Percentiles rank a stretch among this genome's conserved stretches.
phyloP scores from a whole-genome alignment of 164 flowering plant genomes.

The Euptelea pleiosperma region DNA sequence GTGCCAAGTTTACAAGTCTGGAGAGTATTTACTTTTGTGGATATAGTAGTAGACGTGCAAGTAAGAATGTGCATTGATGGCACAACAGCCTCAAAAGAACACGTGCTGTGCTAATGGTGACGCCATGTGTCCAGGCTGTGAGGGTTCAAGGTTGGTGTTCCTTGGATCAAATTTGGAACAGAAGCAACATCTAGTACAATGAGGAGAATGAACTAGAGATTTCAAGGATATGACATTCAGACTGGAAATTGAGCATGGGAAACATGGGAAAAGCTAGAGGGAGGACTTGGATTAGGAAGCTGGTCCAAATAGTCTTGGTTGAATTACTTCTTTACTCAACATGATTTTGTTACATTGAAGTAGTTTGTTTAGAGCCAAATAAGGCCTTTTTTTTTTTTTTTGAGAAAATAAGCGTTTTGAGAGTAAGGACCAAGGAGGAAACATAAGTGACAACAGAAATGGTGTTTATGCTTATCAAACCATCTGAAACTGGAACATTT shows the following conservation, averaged over 20 bases:
- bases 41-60: not conserved
- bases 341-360: too few species aligned
- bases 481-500: too few species aligned
- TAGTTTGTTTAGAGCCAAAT: too few species aligned
- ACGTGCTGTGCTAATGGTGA: not conserved
- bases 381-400: too few species aligned
- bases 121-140: not conserved
- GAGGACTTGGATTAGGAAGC: too few species aligned
- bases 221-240: not conserved
- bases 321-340: too few species aligned
- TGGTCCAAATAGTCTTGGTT: too few species aligned
- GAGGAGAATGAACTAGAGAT: not conserved
- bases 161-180: not conserved
- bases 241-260: not conserved
- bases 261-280: not conserved
- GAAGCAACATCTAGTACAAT: not conserved
- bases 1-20: conserved; percentile 6
- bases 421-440: too few species aligned
- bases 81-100: not conserved
- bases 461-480: too few species aligned
- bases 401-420: too few species aligned
- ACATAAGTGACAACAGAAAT: too few species aligned
- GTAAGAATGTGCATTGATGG: not conserved
- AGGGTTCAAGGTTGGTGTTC: not conserved
- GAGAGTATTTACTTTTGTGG: conserved; percentile 5